Base-by-base conservation (phyloP, 2,329 filamentous ascomycete species). In the Botrytis hyacinthi region DNA sequence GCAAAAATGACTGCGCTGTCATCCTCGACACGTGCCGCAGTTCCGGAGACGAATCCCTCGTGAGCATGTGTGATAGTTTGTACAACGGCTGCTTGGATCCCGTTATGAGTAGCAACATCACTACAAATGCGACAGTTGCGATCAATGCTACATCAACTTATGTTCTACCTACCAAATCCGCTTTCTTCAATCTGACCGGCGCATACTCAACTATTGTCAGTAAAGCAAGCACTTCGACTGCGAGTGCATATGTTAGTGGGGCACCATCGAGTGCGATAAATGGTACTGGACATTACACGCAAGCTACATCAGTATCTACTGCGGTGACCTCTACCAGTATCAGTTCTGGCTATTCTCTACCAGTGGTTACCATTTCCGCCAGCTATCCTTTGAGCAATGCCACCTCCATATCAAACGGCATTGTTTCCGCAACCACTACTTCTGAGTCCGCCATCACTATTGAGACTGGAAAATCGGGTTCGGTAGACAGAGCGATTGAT, bases 51-150 rank as follows among this genome's bases (percentile, higher is more conserved):
- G 42, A 29, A 1, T 35, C 42, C 2, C 22, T 71, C 14, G 32
- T 71, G 14, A 63, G 57, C 1, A 63, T 71, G 57, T 71, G 69
- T 22, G 59, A 71, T 65, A 63, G 42, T n/a, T 18, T 71, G 32
- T 71, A 71, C n/a, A 71, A 71, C 35, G n/a, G 16, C 14, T 71
- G 69, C 9, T 65, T 71, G 69, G 57, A 71, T 65, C 69, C 69
- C 1, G 69, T 65, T 20, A 16, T 40, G 20, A 65, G 44, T 32
- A 71, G 22, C 26, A 65, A 71, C 9, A 51, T 71, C 12, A 71
- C 69, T 5, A 51, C 59, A 1, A 71, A 71, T 26, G 44, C 42
- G 16, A 71, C 59, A 1, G 35, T 40, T 8, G n/a, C 37, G 10
- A 57, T 68, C 16, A 32, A 57, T 26, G 65, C 35, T n/a, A 68